Evolutionary conservation across 441 rosid species (phyloP).

Genomic region (Pelargonium cotyledonis): DNA sequence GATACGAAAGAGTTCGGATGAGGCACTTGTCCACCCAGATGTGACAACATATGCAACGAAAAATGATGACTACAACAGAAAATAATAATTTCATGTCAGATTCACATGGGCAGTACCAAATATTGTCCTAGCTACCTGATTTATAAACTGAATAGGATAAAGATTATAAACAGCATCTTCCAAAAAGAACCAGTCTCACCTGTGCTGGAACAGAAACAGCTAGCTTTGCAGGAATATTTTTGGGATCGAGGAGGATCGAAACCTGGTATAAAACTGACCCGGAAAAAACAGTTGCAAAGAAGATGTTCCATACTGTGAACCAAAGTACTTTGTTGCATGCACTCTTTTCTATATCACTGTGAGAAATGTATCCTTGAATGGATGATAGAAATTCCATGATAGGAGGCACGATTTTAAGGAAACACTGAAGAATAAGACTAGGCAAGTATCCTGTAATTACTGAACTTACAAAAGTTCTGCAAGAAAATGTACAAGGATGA

Average conservation of each 20-base stretch:
- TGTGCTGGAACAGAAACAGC: conserved; percentile 92
- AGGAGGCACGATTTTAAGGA: conserved; percentile 78
- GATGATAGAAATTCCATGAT: conserved; percentile 91
- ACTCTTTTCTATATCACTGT: conserved; percentile 75
- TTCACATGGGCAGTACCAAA: background rate
- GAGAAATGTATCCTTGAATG: conserved; percentile 86
- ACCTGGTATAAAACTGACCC: conserved; percentile 64
- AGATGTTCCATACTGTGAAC: conserved; percentile 93
- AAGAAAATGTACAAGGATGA: conserved; percentile 25
- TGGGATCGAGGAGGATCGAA: conserved; percentile 65
- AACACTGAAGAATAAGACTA: conserved; percentile 73
- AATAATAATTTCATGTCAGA: background rate
- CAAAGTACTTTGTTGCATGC: conserved; percentile 91
- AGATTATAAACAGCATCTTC: background rate
- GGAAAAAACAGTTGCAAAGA: conserved; percentile 89
- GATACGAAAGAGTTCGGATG: conserved; percentile 80
- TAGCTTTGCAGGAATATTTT: conserved; percentile 57
- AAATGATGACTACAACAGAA: conserved; percentile 75
- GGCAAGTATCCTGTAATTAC: conserved; percentile 92
- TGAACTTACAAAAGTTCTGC: conserved; percentile 69
- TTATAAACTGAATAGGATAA: conserved; percentile 6
- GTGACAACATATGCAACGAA: conserved; percentile 92
- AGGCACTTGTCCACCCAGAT: conserved; percentile 92
- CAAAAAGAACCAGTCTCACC: conserved; percentile 35
- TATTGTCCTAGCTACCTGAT: background rate